Evolutionary conservation across 192 early-diverging fungal genomes (phyloP), one percentile per base, ranked within the genome.

Genomic region (Cetraspora pellucida): DNA sequence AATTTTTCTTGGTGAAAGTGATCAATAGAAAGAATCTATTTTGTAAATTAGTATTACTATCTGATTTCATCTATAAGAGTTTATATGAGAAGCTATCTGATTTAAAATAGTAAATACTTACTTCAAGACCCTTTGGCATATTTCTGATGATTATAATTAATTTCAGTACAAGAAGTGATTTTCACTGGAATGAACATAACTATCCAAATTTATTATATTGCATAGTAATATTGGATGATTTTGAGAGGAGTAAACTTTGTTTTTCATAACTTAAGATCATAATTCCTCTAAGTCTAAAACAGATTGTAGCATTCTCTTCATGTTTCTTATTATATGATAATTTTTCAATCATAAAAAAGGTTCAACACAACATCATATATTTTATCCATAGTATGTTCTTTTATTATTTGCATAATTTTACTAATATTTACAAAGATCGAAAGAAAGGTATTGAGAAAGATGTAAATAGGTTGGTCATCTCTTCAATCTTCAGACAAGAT

Each of bases 271-370:
- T 67, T 31, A 1, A 67, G 30, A 67, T 67, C 28, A 45, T 67
- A 19, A 28, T 67, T 19, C 31, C 65, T 3, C 65, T 67, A 13
- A 17, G 65, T 10, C 65, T 31, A 2, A 2, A 31, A 37, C 65
- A 67, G 5, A 31, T 67, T 43, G 65, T 67, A 0, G 65, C 65
- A 37, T 67, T 67, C 37, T 67, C 65, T 6, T 67, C 65, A 31
- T 31, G 43, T 67, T 6, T 67, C 19, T 21, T 67, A 11, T 45
- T 67, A 4, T 31, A 67, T 67, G 65, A 31, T 19, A 67, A 37
- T 45, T 21, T 67, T 44, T 31, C 30, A 10, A 31, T 37, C 30
- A 45, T 21, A 21, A 31, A 45, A 37, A 31, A 28, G n/a, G 30
- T 66, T 27, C 64, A 28, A 23, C n/a, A n/a, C n/a, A 66, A 27